Evolutionary conservation across 1,284 basidiomycete genomes (phyloP).

Genomic region (Cryptococcus sp.): DNA sequence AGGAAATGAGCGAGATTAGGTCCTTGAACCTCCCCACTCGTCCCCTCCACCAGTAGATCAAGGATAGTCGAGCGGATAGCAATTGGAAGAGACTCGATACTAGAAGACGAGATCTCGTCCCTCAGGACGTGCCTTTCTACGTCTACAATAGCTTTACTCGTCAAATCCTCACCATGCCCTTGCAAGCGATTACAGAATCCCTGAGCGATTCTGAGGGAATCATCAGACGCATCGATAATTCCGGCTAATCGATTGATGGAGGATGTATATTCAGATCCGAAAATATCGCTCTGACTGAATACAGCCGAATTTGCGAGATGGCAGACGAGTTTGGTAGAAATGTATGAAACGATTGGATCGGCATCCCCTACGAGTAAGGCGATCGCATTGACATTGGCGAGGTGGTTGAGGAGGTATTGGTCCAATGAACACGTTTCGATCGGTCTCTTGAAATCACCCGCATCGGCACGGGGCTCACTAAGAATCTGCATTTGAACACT

Average conservation of each 20-base stretch:
- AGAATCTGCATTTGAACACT: conserved; percentile 77
- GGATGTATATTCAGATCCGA: conserved; percentile 55
- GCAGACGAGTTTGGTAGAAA: conserved; percentile 74
- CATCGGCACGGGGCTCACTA: conserved; percentile 50
- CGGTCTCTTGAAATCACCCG: conserved; percentile 31
- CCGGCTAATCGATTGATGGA: conserved; percentile 62
- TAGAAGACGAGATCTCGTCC: conserved; percentile 16
- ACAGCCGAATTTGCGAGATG: conserved; percentile 57
- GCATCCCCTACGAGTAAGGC: conserved; percentile 74
- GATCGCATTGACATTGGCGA: conserved; percentile 71
- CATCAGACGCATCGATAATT: conserved; percentile 73
- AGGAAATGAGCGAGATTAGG: conserved; percentile 89
- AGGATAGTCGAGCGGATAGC: conserved; percentile 75
- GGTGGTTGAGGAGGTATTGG: conserved; percentile 72
- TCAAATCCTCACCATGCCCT: conserved; percentile 51
- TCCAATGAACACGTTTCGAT: conserved; percentile 56
- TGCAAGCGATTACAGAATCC: conserved; percentile 71
- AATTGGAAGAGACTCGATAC: conserved; percentile 39
- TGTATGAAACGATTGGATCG: conserved; percentile 68
- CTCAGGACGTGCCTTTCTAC: conserved; percentile 22
- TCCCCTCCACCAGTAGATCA: conserved; percentile 77
- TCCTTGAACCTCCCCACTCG: conserved; percentile 59
- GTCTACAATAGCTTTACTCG: conserved; percentile 36
- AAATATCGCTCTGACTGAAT: conserved; percentile 56
- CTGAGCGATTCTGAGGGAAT: conserved; percentile 78